These are phyloP conservation scores for Penicillium lagena DNA, from an alignment of 495 filamentous ascomycete genomes.

Conservation along the genomic window DNA sequence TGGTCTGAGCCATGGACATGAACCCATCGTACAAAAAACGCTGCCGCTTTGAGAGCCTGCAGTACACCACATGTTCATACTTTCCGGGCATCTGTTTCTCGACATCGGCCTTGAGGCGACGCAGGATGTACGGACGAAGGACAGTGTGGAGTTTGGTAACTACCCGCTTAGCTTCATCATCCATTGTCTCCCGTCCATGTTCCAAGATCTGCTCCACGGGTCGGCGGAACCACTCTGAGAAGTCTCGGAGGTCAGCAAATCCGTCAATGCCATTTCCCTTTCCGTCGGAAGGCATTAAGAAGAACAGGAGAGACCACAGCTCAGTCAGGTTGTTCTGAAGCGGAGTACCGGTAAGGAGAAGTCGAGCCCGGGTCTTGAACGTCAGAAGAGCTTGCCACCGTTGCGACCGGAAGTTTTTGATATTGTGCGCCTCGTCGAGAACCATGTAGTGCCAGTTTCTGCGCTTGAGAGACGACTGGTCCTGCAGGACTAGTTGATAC, in stretches of 20 bases:
- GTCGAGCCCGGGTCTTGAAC: constrained; percentile 78
- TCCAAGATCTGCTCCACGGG: constrained; percentile 94
- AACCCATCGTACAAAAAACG: constrained; percentile 95
- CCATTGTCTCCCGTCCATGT: constrained; percentile 86
- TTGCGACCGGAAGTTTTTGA: constrained; percentile 98
- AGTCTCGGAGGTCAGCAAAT: constrained; percentile 85
- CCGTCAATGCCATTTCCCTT: constrained; percentile 64
- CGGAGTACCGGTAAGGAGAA: constrained; percentile 91
- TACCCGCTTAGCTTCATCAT: constrained; percentile 81
- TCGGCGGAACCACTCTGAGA: constrained; percentile 87
- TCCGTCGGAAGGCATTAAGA: constrained; percentile 85
- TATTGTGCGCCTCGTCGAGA: constrained; percentile 97
- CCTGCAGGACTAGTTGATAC: constrained; percentile 91
- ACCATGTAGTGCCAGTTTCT: constrained; percentile 98
- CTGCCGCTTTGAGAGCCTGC: constrained; percentile 88
- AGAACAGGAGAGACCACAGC: constrained; percentile 94
- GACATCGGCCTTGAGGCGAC: constrained; percentile 92
- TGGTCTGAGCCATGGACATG: constrained; percentile 86
- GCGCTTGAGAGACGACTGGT: constrained; percentile 87
- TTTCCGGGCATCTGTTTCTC: constrained; percentile 99
- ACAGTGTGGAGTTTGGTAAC: constrained; percentile 91
- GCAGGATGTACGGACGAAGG: constrained; percentile 84
- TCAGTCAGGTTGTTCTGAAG: constrained; percentile 97
- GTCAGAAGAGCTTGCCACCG: constrained; percentile 92
- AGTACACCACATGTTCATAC: constrained; percentile 94